Conservation (phyloP, 2,329 filamentous ascomycete species). For the Lomentospora prolificans region DNA sequence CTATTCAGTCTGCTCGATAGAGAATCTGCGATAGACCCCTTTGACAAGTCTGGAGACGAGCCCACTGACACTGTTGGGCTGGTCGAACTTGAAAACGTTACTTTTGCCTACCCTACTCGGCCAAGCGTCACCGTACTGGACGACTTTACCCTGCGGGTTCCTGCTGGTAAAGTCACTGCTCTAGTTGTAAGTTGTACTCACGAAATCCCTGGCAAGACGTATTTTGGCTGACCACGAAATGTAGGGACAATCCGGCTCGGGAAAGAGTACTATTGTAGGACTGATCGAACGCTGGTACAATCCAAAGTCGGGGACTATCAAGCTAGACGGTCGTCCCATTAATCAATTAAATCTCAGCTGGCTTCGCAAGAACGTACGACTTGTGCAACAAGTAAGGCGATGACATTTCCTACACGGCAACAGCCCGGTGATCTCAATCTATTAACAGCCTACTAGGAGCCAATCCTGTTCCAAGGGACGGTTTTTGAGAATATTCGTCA, state of each 20-base stretch:
- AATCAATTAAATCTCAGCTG: conserved; percentile 37
- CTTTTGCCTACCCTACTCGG: conserved; percentile 48
- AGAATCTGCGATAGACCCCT: conserved; percentile 31
- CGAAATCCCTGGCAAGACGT: not conserved
- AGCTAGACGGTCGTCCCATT: conserved; percentile 33
- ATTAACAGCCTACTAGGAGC: no score
- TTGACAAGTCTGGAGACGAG: conserved; percentile 25
- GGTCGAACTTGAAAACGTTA: conserved; percentile 37
- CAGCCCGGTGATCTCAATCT: no score
- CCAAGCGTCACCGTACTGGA: conserved; percentile 36
- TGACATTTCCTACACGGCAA: no score
- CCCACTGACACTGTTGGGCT: conserved; percentile 23
- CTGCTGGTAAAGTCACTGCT: conserved; percentile 38
- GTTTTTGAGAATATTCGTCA: conserved; percentile 42
- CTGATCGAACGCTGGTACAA: conserved; percentile 52
- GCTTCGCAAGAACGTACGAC: conserved; percentile 40
- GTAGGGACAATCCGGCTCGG: conserved; percentile 51
- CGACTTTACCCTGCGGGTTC: conserved; percentile 30
- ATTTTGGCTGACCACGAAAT: no score
- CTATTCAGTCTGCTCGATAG: conserved; percentile 38
- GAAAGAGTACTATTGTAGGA: conserved; percentile 48
- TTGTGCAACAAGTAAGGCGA: conserved; percentile 32
- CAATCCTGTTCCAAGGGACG: conserved; percentile 41
- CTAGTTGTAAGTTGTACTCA: conserved; percentile 35
- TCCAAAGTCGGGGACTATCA: conserved; percentile 32